Evolutionary conservation across 1,139 yeast genomes (phyloP).

Genomic region (Nadsonia starkeyi-henricii): DNA sequence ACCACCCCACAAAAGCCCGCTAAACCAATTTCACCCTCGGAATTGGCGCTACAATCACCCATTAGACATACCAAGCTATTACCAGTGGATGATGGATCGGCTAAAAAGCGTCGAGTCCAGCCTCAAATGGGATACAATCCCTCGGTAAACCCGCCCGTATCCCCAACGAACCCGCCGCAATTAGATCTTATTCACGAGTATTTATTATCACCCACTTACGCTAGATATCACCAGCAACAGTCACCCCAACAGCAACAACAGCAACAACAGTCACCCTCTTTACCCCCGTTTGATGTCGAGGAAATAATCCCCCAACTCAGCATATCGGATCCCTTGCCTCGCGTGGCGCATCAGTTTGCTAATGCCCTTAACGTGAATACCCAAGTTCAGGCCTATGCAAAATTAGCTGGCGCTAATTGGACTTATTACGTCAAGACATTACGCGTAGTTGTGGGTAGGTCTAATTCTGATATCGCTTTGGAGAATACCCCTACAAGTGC

Average conservation of each 20-base stretch:
- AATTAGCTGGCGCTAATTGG: slow-evolving; percentile 89
- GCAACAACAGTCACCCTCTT: no score
- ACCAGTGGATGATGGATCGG: no score
- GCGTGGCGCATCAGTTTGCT: slow-evolving; percentile 36
- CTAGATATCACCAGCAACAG: neutral
- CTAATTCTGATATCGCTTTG: slow-evolving; percentile 37
- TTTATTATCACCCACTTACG: neutral
- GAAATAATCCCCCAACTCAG: slow-evolving; percentile 29
- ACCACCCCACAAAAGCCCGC: no score
- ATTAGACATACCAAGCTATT: no score
- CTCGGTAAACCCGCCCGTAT: no score
- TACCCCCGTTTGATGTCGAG: slow-evolving; percentile 10
- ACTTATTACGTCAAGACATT: slow-evolving; percentile 83
- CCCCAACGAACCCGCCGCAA: no score
- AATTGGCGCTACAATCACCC: no score
- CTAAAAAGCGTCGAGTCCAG: no score
- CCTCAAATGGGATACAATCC: no score
- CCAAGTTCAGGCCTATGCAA: slow-evolving; percentile 92
- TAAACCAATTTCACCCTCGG: no score
- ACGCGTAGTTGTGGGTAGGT: slow-evolving; percentile 69
- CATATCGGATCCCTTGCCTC: slow-evolving; percentile 29
- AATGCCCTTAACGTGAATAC: slow-evolving; percentile 66
- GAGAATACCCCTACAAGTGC: no score
- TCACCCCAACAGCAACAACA: slow-evolving; percentile 16
- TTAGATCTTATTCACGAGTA: no score